Evolutionary conservation across 371 early-diverging fungal genomes (phyloP).

Genomic region (Mucor mucedo): DNA sequence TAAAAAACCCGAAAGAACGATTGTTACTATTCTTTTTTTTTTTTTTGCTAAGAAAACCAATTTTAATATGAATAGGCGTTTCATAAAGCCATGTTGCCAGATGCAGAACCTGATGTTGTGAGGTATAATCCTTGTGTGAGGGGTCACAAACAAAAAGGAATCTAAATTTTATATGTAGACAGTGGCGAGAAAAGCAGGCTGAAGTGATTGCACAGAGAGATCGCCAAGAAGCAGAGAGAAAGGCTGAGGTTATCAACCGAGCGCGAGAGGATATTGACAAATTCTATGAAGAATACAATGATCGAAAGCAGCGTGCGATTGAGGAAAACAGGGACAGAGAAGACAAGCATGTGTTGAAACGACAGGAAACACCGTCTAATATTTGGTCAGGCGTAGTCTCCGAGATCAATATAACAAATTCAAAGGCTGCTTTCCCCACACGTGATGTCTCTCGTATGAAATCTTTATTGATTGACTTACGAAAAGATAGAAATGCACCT

Average conservation of each 20-base stretch:
- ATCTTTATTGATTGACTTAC: conserved; percentile 77
- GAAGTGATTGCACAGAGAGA: conserved; percentile 79
- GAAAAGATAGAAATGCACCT: conserved; percentile 83
- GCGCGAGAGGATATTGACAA: conserved; percentile 86
- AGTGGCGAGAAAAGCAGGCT: conserved; percentile 82
- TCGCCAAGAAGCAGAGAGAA: conserved; percentile 47
- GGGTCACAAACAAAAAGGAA: neutral
- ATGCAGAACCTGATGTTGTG: too few species aligned
- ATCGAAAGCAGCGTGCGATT: conserved; percentile 79
- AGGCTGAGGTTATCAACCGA: conserved; percentile 47
- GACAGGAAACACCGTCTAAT: too few species aligned
- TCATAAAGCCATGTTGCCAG: too few species aligned
- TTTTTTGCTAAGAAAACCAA: too few species aligned
- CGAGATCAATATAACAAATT: too few species aligned
- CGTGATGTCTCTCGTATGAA: conserved; percentile 81
- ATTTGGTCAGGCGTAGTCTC: too few species aligned
- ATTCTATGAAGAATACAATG: conserved; percentile 94
- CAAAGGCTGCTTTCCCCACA: conserved; percentile 33
- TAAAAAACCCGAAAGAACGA: neutral
- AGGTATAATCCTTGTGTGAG: too few species aligned
- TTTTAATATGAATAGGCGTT: too few species aligned
- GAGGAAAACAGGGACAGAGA: conserved; percentile 60
- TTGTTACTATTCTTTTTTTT: too few species aligned
- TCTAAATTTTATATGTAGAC: conserved; percentile 43
- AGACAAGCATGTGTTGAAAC: too few species aligned